phyloP scores from a whole-genome alignment of 2,329 filamentous ascomycete genomes.

The Sphaerulina populicola region DNA sequence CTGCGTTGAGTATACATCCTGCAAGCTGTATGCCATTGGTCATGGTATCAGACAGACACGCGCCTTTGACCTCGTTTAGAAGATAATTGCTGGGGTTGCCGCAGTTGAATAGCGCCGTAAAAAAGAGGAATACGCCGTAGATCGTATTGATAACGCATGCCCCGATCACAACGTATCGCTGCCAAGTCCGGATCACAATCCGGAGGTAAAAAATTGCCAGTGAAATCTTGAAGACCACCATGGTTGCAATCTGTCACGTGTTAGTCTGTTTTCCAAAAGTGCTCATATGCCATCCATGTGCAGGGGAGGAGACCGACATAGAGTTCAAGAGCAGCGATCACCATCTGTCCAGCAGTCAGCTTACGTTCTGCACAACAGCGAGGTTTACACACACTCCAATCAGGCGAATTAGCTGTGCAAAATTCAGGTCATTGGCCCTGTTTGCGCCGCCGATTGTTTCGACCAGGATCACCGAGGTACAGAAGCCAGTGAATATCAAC shows the following conservation, averaged over 20 bases:
- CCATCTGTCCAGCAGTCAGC: slow-evolving; percentile 18
- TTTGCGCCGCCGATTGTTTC: slow-evolving; percentile 11
- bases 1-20: slow-evolving; percentile 31
- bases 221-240: slow-evolving; percentile 39
- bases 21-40: slow-evolving; percentile 20
- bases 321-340: slow-evolving; percentile 31
- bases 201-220: slow-evolving; percentile 41
- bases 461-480: slow-evolving; percentile 12
- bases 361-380: background rate
- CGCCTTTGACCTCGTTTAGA: slow-evolving; percentile 14
- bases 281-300: background rate
- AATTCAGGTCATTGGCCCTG: slow-evolving; percentile 3
- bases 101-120: slow-evolving; percentile 30
- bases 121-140: slow-evolving; percentile 32
- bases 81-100: slow-evolving; percentile 24
- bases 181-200: slow-evolving; percentile 36
- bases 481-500: slow-evolving; percentile 18
- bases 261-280: background rate
- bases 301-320: slow-evolving; percentile 21
- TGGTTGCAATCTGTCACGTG: slow-evolving; percentile 27
- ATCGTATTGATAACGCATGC: slow-evolving; percentile 29
- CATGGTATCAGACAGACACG: slow-evolving; percentile 17
- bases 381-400: slow-evolving; percentile 3
- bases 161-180: slow-evolving; percentile 27
- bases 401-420: slow-evolving; percentile 2